Evolutionary conservation across 257 asterid species (phyloP).

Genomic region (Euphrasia confusa): DNA sequence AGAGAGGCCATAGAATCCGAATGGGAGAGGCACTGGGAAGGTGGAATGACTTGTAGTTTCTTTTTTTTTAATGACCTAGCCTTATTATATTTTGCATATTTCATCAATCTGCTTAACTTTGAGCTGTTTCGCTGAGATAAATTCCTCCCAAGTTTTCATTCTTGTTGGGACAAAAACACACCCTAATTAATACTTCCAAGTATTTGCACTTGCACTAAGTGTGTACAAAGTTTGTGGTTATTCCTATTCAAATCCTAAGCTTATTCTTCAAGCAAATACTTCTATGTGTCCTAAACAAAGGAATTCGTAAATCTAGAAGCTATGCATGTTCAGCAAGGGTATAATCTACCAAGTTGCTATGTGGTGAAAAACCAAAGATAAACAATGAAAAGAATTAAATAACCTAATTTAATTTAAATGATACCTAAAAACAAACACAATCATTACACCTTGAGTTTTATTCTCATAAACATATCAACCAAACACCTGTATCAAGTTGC

Average conservation of each 20-base stretch:
- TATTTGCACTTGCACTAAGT: not conserved
- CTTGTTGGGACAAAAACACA: too few species aligned
- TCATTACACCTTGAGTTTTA: not conserved
- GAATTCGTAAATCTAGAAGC: too few species aligned
- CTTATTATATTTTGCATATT: not conserved
- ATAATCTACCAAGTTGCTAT: too few species aligned
- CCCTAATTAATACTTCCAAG: too few species aligned
- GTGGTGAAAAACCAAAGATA: too few species aligned
- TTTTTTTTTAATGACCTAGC: not conserved
- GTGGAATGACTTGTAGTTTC: slow-evolving; percentile 36
- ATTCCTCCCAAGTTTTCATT: not conserved
- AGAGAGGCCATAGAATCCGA: slow-evolving; percentile 57
- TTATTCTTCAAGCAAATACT: too few species aligned
- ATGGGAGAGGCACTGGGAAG: slow-evolving; percentile 93
- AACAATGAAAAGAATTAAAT: too few species aligned
- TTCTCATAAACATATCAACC: not conserved
- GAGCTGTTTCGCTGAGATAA: not conserved
- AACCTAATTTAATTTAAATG: too few species aligned
- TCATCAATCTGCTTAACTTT: not conserved
- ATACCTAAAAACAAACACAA: not conserved
- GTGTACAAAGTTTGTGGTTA: too few species aligned
- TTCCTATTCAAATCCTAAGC: too few species aligned
- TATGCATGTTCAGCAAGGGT: too few species aligned
- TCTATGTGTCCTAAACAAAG: too few species aligned
- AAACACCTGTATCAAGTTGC: not conserved